phyloP scores from a whole-genome alignment of 2,329 filamentous ascomycete species.

The Xylaria sp. region DNA sequence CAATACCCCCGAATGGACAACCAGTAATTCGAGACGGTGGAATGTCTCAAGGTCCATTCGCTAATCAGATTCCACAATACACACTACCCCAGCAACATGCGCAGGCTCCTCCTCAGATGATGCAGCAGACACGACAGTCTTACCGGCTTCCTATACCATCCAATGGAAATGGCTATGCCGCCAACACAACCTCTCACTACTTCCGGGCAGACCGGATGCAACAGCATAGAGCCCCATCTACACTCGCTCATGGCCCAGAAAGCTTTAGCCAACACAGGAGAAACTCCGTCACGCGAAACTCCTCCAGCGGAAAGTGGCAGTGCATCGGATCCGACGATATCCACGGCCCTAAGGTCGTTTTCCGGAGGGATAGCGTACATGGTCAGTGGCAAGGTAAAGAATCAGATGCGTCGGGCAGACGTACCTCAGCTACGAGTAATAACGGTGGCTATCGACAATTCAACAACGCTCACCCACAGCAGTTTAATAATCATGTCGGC shows the following conservation, averaged over 20 bases:
- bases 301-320: constrained; percentile 29
- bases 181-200: neutral
- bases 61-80: constrained; percentile 22
- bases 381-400: constrained; percentile 5
- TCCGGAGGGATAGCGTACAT: constrained; percentile 25
- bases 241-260: neutral
- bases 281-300: neutral
- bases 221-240: neutral
- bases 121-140: constrained; percentile 10
- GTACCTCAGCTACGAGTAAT: constrained; percentile 4
- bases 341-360: constrained; percentile 40
- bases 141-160: neutral
- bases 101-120: constrained; percentile 1
- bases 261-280: neutral
- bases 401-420: neutral
- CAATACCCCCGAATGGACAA: neutral
- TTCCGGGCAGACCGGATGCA: neutral
- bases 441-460: neutral
- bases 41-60: constrained; percentile 22
- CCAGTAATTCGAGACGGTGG: neutral
- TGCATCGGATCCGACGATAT: constrained; percentile 29
- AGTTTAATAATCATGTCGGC: neutral
- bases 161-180: neutral
- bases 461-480: constrained; percentile 9
- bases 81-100: constrained; percentile 4